Base-by-base conservation (phyloP, 2,329 filamentous ascomycete genomes). In the Moelleriella libera region DNA sequence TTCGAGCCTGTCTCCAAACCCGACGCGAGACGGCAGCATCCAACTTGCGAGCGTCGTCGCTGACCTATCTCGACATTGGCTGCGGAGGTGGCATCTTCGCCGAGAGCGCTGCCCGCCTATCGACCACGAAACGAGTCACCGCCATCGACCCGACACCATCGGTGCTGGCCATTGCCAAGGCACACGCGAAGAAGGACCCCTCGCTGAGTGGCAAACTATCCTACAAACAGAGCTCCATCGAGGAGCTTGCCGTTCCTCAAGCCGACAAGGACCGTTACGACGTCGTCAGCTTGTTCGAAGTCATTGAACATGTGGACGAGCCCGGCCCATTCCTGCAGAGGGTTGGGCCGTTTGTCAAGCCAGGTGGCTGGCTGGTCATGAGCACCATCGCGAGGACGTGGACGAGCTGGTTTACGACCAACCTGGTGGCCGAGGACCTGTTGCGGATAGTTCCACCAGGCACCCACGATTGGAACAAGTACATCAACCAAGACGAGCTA, bases 41-140 rank as follows among this genome's bases (percentile, higher is more conserved):
- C 45, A 43, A 14, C 5, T 53, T 57, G 47, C 44, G 54, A 50
- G 43, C 52, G 37, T 55, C 52, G 54, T 56, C 49, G 7, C 69
- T 88, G 4, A 74, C 74, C 34, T 94, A 88, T 64, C 82, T 98
- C 47, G 92, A 98, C 64, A 78, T 98, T 49, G 92, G 92, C 54
- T 97, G 92, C 65, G 92, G 92, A 51, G 92, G 90, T 28, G 92
- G 92, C 51, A 97, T 97, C 63, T 96, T 97, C 62, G 88, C 90
- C 49, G 92, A 97, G 65, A 85, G 79, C 14, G 85, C 86, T 1
- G 86, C 87, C 1, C 75, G 87, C 5, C 66, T 89, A 34, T 66
- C 75, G 0, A 71, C 68, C 41, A 85, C 83, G 0, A 60, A 61
- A 3, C 74, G 69, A 45, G 85, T 92, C 3, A 82, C 80, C 0